These are phyloP conservation scores for Batrachochytrium dendrobatidis DNA, from an alignment of 371 early-diverging fungal genomes.

Conservation along the genomic window DNA sequence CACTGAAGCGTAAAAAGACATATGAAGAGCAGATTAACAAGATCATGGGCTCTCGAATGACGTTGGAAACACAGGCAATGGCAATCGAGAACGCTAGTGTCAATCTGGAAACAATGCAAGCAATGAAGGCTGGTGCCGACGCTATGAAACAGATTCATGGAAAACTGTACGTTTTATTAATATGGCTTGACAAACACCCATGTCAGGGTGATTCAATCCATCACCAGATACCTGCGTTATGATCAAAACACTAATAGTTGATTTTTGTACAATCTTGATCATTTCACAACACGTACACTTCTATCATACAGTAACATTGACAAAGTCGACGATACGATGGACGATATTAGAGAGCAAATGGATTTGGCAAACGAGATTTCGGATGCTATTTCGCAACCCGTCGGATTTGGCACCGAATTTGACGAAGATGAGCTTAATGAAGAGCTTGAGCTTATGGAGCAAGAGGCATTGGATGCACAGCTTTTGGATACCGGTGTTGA, in stretches of 20 bases:
- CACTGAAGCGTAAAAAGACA: conserved; percentile 88
- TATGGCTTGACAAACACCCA: too few species aligned
- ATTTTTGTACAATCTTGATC: too few species aligned
- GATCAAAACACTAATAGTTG: too few species aligned
- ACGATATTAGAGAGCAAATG: conserved; percentile 96
- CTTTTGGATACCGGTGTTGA: conserved; percentile 61
- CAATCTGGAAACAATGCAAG: conserved; percentile 91
- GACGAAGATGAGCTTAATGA: conserved; percentile 91
- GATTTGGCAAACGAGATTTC: conserved; percentile 91
- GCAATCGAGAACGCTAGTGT: conserved; percentile 95
- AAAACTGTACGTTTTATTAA: conserved; percentile 69
- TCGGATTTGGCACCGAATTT: conserved; percentile 74
- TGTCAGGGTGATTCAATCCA: too few species aligned
- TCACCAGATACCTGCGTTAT: too few species aligned
- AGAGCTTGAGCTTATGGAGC: conserved; percentile 90
- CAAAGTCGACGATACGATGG: conserved; percentile 94
- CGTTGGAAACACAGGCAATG: conserved; percentile 92
- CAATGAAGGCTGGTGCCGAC: conserved; percentile 88
- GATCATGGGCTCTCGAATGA: conserved; percentile 80
- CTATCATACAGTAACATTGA: conserved; percentile 82
- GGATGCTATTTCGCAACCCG: conserved; percentile 87
- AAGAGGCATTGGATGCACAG: conserved; percentile 84
- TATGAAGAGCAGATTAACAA: conserved; percentile 83
- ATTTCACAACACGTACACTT: too few species aligned
- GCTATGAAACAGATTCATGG: conserved; percentile 94